Evolutionary conservation across 306 rosid genomes (phyloP).

Genomic region (Medicago truncatula): MtrunA17r5.0-ANR NC_053049.1:28594501-28595000

Average conservation of each 20-base stretch:
- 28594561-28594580: conserved; percentile 51
- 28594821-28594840: conserved; percentile 96
- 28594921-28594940: conserved; percentile 99
- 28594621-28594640: conserved; percentile 79
- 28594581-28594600: conserved; percentile 62
- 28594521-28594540: conserved; percentile 53
- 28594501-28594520: conserved; percentile 41
- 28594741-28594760: conserved; percentile 51
- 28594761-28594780: conserved; percentile 72
- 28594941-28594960: conserved; percentile 98
- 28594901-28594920: conserved; percentile 97
- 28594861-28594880: conserved; percentile 99
- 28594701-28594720: conserved; percentile 75
- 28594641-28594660: conserved; percentile 60
- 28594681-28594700: conserved; percentile 60
- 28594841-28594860: conserved; percentile 97
- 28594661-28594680: conserved; percentile 60
- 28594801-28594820: conserved; percentile 52
- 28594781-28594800: conserved; percentile 62
- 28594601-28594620: conserved; percentile 63
- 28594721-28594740: conserved; percentile 63
- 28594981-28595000: conserved; percentile 98
- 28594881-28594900: conserved; percentile 97
- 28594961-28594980: conserved; percentile 97
- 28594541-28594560: conserved; percentile 34